Percentiles rank a stretch among this genome's conserved stretches.
These are phyloP conservation scores for Acanthochlamys bracteata DNA, from an alignment of 106 monocot species.

Conservation along the genomic window DNA sequence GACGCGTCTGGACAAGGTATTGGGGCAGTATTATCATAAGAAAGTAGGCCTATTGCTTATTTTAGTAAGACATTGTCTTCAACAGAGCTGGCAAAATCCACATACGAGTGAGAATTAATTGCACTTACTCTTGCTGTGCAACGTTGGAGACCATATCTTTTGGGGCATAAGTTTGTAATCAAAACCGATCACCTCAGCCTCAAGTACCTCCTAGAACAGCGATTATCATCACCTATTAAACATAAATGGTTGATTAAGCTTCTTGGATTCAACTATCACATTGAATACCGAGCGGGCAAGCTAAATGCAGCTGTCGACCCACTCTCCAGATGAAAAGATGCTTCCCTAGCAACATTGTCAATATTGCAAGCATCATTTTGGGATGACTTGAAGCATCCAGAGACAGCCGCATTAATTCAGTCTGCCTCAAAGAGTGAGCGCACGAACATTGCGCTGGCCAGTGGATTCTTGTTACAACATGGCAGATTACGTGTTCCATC, in stretches of 20 bases:
- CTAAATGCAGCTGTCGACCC: neutral
- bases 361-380: neutral
- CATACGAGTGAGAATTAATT: neutral
- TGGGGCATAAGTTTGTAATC: neutral
- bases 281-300: neutral
- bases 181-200: neutral
- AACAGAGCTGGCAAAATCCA: neutral
- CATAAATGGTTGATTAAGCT: neutral
- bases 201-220: slow-evolving; percentile 1
- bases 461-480: too few relatives aligned
- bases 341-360: neutral
- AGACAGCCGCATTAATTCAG: too few relatives aligned
- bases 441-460: too few relatives aligned
- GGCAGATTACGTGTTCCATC: too few relatives aligned
- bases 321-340: neutral
- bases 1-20: neutral
- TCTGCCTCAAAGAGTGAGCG: too few relatives aligned
- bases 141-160: neutral
- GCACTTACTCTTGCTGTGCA: neutral
- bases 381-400: neutral
- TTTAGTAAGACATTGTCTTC: neutral
- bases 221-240: neutral
- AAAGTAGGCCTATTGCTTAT: neutral
- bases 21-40: neutral
- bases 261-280: neutral